phyloP scores from a whole-genome alignment of 129 eudicot species.

The Tanacetum coccineum region DNA sequence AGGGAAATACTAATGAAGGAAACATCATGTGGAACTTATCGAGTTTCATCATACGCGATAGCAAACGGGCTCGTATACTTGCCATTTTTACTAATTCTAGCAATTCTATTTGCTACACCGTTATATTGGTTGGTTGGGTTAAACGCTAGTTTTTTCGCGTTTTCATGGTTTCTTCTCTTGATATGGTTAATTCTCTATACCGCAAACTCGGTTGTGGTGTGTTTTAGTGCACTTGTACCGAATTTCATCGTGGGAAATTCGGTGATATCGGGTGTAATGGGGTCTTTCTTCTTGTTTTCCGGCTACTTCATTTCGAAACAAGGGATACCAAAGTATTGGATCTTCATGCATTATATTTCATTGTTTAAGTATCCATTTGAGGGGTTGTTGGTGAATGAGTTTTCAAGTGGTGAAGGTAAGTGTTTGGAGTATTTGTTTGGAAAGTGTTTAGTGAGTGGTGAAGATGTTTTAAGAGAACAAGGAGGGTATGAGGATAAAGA shows the following conservation, averaged over 20 bases:
- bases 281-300: slow-evolving; percentile 88
- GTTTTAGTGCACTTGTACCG: slow-evolving; percentile 90
- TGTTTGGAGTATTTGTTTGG: slow-evolving; percentile 82
- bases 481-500: slow-evolving; percentile 57
- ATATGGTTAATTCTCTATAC: slow-evolving; percentile 94
- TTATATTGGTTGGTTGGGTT: slow-evolving; percentile 89
- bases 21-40: slow-evolving; percentile 83
- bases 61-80: slow-evolving; percentile 92
- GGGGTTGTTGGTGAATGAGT: slow-evolving; percentile 90
- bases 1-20: slow-evolving; percentile 90
- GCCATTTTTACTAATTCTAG: slow-evolving; percentile 69
- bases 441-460: slow-evolving; percentile 66
- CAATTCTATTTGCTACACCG: slow-evolving; percentile 64
- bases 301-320: slow-evolving; percentile 85
- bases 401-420: slow-evolving; percentile 46
- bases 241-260: slow-evolving; percentile 94
- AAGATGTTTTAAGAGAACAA: slow-evolving; percentile 69
- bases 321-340: slow-evolving; percentile 86
- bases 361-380: slow-evolving; percentile 96
- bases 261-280: slow-evolving; percentile 82
- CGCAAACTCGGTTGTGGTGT: slow-evolving; percentile 93
- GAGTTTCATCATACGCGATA: slow-evolving; percentile 82
- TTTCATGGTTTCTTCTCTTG: slow-evolving; percentile 54
- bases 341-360: slow-evolving; percentile 85
- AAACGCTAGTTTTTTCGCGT: slow-evolving; percentile 50